A percentile compares a stretch with the other conserved stretches of the same genome.
These are phyloP conservation scores for Amanita thiersii DNA, from an alignment of 768 basidiomycete genomes.

Conservation along the genomic window DNA sequence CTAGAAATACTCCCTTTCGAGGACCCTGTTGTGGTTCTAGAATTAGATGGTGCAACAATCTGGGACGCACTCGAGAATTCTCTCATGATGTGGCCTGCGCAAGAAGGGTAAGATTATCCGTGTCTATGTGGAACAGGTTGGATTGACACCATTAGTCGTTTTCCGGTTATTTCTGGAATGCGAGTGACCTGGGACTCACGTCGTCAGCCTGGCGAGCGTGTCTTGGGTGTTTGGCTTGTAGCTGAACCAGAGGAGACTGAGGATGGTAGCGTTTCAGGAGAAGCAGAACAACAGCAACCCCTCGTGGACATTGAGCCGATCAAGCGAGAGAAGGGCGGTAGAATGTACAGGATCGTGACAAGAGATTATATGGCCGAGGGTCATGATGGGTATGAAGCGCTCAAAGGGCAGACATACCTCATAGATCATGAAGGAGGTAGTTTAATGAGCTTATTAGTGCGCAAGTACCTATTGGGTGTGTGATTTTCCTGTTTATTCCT, in stretches of 20 bases:
- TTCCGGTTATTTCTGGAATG: conserved; percentile 81
- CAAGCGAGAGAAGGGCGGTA: conserved; percentile 39
- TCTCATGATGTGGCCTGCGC: conserved; percentile 75
- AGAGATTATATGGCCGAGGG: conserved; percentile 80
- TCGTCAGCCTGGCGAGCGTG: conserved; percentile 58
- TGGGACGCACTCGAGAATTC: conserved; percentile 76
- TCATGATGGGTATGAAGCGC: conserved; percentile 71
- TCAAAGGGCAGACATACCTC: conserved; percentile 59
- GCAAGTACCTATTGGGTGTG: conserved; percentile 78
- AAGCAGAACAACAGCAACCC: conserved; percentile 19
- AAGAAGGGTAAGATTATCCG: conserved; percentile 62
- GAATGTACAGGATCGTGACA: conserved; percentile 75
- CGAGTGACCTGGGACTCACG: conserved; percentile 84
- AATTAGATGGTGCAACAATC: conserved; percentile 69
- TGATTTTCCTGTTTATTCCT: neutral
- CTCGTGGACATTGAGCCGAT: conserved; percentile 47
- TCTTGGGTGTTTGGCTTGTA: conserved; percentile 64
- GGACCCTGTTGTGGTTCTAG: conserved; percentile 75
- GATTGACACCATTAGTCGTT: conserved; percentile 49
- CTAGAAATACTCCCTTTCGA: conserved; percentile 86
- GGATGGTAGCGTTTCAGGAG: conserved; percentile 13
- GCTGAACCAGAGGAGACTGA: conserved; percentile 27
- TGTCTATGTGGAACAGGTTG: neutral
- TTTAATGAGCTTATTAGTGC: conserved; percentile 69
- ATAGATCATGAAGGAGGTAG: conserved; percentile 81